These are phyloP conservation scores for Chrysosporium queenslandicum DNA, from an alignment of 2,329 filamentous ascomycete genomes.

Conservation along the genomic window DNA sequence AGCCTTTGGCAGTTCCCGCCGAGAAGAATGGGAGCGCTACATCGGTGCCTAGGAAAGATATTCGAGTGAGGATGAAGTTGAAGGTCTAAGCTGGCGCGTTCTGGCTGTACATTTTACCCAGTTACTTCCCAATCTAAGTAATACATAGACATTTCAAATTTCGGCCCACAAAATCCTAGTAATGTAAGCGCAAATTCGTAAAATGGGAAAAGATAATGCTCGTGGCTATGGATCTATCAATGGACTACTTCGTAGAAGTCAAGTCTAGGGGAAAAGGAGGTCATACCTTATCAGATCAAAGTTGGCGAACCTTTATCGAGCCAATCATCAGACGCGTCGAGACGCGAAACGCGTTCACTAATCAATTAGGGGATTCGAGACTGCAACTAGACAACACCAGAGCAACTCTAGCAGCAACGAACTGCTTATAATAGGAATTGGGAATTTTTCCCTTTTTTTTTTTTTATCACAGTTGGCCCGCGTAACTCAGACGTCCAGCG, in stretches of 20 bases:
- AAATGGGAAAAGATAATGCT: too few species aligned
- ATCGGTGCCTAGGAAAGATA: constrained; percentile 43
- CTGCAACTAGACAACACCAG: background rate
- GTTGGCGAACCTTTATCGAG: background rate
- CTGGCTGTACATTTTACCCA: background rate
- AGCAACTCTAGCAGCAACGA: background rate
- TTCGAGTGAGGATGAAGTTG: constrained; percentile 46
- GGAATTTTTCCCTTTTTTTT: too few species aligned
- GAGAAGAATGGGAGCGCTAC: constrained; percentile 42
- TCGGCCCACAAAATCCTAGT: too few species aligned
- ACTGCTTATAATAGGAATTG: background rate
- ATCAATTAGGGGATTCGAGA: background rate
- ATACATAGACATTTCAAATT: background rate
- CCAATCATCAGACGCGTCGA: background rate
- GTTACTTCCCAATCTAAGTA: background rate
- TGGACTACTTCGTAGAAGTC: background rate
- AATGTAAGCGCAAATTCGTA: too few species aligned
- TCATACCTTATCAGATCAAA: background rate
- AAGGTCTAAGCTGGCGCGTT: constrained; percentile 22
- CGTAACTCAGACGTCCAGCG: background rate
- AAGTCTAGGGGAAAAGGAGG: too few species aligned
- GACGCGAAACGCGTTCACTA: constrained; percentile 1
- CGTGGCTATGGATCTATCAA: too few species aligned
- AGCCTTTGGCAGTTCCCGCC: constrained; percentile 43
- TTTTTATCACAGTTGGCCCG: too few species aligned